Conservation (phyloP, 768 basidiomycete species). For the Boletus coccyginus region DNA sequence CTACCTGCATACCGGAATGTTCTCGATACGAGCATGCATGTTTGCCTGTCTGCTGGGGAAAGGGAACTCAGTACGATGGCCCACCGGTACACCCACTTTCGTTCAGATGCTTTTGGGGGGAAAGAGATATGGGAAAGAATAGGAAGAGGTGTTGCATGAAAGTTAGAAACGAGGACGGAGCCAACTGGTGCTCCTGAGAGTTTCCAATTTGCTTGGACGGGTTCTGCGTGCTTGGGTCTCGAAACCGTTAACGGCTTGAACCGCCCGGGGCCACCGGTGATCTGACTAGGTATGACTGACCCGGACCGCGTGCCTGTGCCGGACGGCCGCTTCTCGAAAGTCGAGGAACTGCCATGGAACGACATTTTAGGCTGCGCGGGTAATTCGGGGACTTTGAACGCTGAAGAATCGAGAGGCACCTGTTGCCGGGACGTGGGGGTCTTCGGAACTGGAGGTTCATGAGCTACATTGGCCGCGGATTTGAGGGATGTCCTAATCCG, state of each 20-base stretch:
- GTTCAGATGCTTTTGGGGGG: slow-evolving; percentile 58
- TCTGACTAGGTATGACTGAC: neutral
- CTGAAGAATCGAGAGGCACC: neutral
- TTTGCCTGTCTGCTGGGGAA: slow-evolving; percentile 39
- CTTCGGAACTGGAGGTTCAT: neutral
- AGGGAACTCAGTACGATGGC: slow-evolving; percentile 54
- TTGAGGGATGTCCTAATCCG: slow-evolving; percentile 6
- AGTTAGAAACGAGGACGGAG: neutral
- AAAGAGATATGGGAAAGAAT: slow-evolving; percentile 44
- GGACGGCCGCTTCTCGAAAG: neutral
- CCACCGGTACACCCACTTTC: slow-evolving; percentile 52
- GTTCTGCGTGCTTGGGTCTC: neutral
- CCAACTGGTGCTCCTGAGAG: neutral
- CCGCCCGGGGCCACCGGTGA: slow-evolving; percentile 1
- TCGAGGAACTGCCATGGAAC: neutral
- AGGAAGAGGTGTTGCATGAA: neutral
- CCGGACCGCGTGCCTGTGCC: neutral
- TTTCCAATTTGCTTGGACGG: neutral
- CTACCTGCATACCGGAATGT: slow-evolving; percentile 63
- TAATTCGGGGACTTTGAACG: slow-evolving; percentile 6
- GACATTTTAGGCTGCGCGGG: neutral
- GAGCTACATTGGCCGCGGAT: neutral
- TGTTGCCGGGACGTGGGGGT: neutral
- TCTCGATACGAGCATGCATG: slow-evolving; percentile 54
- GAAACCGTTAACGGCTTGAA: slow-evolving; percentile 16